Evolutionary conservation across 108 stramenopile species (phyloP).

Genomic region (Seminavis robusta): DNA sequence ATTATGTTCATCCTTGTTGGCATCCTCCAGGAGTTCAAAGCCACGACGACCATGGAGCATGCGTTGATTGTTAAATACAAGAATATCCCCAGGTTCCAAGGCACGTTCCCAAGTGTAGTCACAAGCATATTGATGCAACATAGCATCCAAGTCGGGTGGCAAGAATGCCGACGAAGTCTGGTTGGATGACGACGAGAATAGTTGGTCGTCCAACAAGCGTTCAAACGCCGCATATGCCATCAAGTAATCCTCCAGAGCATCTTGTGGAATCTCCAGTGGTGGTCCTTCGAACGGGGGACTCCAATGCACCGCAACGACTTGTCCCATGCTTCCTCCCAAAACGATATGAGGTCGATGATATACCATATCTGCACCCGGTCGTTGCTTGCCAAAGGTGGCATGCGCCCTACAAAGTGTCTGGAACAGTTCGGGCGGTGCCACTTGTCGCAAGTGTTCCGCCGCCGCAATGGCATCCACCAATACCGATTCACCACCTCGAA

Average conservation of each 20-base stretch:
- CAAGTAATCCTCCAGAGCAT: conserved; percentile 47
- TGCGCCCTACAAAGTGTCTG: conserved; percentile 42
- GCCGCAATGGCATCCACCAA: conserved; percentile 83
- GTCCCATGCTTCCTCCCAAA: conserved; percentile 21
- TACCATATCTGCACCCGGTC: conserved; percentile 72
- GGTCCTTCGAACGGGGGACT: conserved; percentile 84
- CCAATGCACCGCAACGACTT: conserved; percentile 73
- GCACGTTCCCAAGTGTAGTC: conserved; percentile 61
- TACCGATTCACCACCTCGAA: conserved; percentile 59
- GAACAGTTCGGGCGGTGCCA: conserved; percentile 64
- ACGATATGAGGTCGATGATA: conserved; percentile 64
- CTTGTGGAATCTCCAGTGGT: conserved; percentile 27
- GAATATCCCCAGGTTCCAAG: conserved; percentile 52
- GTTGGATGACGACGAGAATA: background rate
- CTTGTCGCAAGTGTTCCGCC: conserved; percentile 46
- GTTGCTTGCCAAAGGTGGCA: conserved; percentile 77
- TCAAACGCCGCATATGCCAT: conserved; percentile 70
- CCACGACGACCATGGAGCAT: conserved; percentile 75
- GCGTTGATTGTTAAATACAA: conserved; percentile 78
- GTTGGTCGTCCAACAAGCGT: conserved; percentile 37
- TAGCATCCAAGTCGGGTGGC: conserved; percentile 9
- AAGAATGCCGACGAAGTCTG: background rate
- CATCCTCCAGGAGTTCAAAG: conserved; percentile 27
- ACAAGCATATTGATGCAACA: conserved; percentile 40
- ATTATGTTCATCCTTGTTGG: conserved; percentile 6